Base-by-base conservation (phyloP, 2,329 filamentous ascomycete genomes). In the Fusarium globosum region DNA sequence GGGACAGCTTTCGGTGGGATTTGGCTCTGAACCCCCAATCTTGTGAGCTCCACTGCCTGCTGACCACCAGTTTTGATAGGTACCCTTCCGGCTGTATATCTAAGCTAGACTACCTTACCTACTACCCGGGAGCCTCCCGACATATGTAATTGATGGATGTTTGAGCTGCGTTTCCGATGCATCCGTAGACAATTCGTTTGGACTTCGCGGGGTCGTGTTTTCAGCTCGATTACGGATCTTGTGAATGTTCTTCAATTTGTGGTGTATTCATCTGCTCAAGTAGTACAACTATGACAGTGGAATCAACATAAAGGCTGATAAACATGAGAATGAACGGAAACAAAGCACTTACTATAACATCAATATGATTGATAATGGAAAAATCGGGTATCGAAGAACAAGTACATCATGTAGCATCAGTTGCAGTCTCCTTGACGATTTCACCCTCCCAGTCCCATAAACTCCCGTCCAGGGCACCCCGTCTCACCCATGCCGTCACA, bases 401-500 rank as follows among this genome's bases (percentile, higher is more conserved):
- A 28, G 36, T 18, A 30, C 8, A 51, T 64, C 14, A 38, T 28
- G 23, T 10, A 49, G n/a, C 9, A n/a, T 51, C 10, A 20, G 18
- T 20, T n/a, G 18, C 7, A n/a, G 57, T 38, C 45, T 53, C 65
- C 38, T 59, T 67, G 21, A 76, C 67, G 21, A 70, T 62, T n/a
- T 67, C 59, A 4, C 79, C 78, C 58, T 77, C 53, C 80, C 81
- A 83, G 36, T 77, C 68, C 82, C 82, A 85, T 18, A 85, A 65
- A 45, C 77, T 82, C n/a, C 84, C 85, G 43, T 80, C 77, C 65
- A 86, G 69, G 9, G 84, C 82, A 28, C 80, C 81, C 16, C 79
- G 78, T 69, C 78, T 83, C n/a, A 85, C 80, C 81, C 82, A 85
- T 7, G 78, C 68, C 61, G 83, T 82, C 61, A 85, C 85, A 51